These are phyloP conservation scores for Cinchona pubescens DNA, from an alignment of 257 asterid genomes.

Conservation along the genomic window DNA sequence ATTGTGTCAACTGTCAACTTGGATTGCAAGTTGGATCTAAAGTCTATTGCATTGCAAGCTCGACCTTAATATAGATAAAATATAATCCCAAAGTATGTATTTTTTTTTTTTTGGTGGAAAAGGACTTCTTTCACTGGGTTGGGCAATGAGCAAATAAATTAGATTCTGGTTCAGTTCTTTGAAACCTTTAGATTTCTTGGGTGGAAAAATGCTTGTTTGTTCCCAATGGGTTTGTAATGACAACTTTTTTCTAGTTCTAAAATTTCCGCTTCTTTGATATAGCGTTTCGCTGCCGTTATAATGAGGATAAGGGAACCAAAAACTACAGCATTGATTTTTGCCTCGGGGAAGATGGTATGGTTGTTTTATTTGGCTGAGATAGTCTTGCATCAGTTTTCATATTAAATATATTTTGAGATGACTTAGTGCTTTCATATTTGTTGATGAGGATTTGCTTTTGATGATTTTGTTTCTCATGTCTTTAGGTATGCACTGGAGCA, in stretches of 20 bases:
- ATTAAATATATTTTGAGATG: neutral
- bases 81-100: conserved; percentile 76
- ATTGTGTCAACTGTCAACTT: conserved; percentile 88
- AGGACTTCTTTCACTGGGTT: neutral
- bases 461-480: neutral
- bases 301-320: conserved; percentile 51
- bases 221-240: neutral
- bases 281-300: conserved; percentile 51
- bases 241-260: neutral
- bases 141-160: neutral
- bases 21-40: conserved; percentile 88
- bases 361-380: neutral
- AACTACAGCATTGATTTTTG: conserved; percentile 43
- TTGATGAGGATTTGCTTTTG: neutral
- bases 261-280: neutral
- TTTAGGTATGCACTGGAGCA: conserved; percentile 22
- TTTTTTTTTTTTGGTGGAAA: neutral
- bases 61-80: conserved; percentile 94
- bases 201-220: neutral
- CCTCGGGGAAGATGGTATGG: conserved; percentile 50
- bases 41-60: conserved; percentile 87
- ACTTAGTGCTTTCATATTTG: neutral
- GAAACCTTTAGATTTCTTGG: neutral
- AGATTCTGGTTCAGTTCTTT: neutral
- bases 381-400: neutral